Percentiles rank a stretch among this genome's conserved stretches.
These are phyloP conservation scores for Fusarium albosuccineum DNA, from an alignment of 2,329 filamentous ascomycete genomes.

Conservation along the genomic window DNA sequence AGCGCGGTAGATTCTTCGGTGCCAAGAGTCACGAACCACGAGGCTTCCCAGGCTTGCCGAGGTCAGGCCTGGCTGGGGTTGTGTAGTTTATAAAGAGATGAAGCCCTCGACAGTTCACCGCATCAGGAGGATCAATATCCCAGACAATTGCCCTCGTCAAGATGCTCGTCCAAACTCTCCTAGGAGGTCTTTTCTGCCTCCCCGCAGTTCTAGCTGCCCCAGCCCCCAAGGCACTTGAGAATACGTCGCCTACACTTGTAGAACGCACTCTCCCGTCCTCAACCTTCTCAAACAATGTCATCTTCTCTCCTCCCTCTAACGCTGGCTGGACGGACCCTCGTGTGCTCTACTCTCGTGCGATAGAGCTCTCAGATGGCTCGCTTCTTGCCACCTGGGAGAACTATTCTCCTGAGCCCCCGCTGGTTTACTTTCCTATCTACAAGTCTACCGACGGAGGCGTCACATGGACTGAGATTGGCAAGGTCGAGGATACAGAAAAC, in stretches of 20 bases:
- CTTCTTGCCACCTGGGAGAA: slow-evolving; percentile 69
- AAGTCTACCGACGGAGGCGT: slow-evolving; percentile 65
- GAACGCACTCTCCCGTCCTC: slow-evolving; percentile 34
- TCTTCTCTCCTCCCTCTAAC: slow-evolving; percentile 56
- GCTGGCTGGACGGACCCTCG: slow-evolving; percentile 56
- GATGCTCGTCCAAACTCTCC: slow-evolving; percentile 31
- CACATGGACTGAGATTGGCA: slow-evolving; percentile 75
- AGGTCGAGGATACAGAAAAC: slow-evolving; percentile 73
- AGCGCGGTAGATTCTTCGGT: too few species aligned
- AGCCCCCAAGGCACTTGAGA: slow-evolving; percentile 17
- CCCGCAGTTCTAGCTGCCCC: slow-evolving; percentile 33
- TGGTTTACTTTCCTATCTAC: slow-evolving; percentile 68
- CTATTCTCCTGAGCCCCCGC: slow-evolving; percentile 68
- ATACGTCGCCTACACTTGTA: slow-evolving; percentile 15
- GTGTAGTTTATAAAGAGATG: too few species aligned
- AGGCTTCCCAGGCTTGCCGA: too few species aligned
- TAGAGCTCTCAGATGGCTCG: slow-evolving; percentile 59
- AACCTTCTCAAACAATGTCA: slow-evolving; percentile 48
- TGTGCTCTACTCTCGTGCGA: slow-evolving; percentile 60
- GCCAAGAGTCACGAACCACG: too few species aligned
- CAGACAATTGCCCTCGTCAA: background rate
- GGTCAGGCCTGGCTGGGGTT: too few species aligned
- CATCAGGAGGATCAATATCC: background rate
- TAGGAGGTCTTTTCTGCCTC: slow-evolving; percentile 36
- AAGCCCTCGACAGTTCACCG: too few species aligned